phyloP scores from a whole-genome alignment of 2,329 filamentous ascomycete genomes.

The Thelonectria olida region DNA sequence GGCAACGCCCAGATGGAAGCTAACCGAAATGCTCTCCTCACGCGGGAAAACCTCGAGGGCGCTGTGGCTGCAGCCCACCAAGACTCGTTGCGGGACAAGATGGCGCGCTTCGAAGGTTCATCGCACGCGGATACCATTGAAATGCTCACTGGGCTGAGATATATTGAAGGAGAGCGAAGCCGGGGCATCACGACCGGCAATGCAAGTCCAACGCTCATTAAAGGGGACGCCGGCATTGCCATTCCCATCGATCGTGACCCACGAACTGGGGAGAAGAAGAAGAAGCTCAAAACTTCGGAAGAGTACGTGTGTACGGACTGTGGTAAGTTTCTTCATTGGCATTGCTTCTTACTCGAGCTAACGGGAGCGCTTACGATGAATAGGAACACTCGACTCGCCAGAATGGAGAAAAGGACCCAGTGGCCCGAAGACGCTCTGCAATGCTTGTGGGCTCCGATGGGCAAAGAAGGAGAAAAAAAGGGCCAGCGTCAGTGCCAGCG shows the following conservation, averaged over 20 bases:
- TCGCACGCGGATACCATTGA: slow-evolving; percentile 89
- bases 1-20: slow-evolving; percentile 67
- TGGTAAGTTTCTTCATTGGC: slow-evolving; percentile 66
- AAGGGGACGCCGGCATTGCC: slow-evolving; percentile 86
- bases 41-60: slow-evolving; percentile 82
- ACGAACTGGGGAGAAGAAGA: slow-evolving; percentile 80
- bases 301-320: slow-evolving; percentile 98
- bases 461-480: slow-evolving; percentile 85
- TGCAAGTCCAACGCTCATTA: slow-evolving; percentile 80
- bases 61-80: slow-evolving; percentile 70
- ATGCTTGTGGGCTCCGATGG: slow-evolving; percentile 86
- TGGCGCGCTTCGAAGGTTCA: slow-evolving; percentile 80
- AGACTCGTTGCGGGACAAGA: slow-evolving; percentile 85
- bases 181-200: slow-evolving; percentile 89
- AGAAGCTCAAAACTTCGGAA: slow-evolving; percentile 82
- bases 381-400: slow-evolving; percentile 85
- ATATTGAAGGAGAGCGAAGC: slow-evolving; percentile 88
- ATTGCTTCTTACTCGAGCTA: neutral
- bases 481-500: slow-evolving; percentile 31
- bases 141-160: slow-evolving; percentile 88
- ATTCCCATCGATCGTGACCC: slow-evolving; percentile 83
- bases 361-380: slow-evolving; percentile 22
- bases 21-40: slow-evolving; percentile 72
- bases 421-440: slow-evolving; percentile 94
- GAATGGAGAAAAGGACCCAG: slow-evolving; percentile 96